phyloP scores from a whole-genome alignment of 1,139 yeast species.

The Yamadazyma mexicana region DNA sequence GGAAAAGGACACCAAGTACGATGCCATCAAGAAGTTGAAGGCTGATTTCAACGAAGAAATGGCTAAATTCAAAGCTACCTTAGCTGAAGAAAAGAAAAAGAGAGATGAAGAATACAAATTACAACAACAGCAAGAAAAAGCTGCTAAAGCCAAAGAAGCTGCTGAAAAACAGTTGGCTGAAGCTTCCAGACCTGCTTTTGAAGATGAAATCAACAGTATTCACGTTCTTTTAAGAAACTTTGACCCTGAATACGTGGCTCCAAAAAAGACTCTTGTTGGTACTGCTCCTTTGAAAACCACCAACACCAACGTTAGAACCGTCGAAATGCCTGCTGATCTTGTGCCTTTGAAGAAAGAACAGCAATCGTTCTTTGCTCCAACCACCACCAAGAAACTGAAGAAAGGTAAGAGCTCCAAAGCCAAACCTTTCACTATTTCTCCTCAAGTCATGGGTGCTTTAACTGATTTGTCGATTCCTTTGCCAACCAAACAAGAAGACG shows the following conservation, averaged over 20 bases:
- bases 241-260: conserved; percentile 77
- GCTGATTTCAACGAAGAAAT: conserved; percentile 69
- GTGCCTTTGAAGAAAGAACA: conserved; percentile 67
- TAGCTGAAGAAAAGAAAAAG: conserved; percentile 69
- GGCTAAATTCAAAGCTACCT: conserved; percentile 66
- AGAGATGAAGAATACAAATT: conserved; percentile 68
- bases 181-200: conserved; percentile 85
- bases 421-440: conserved; percentile 67
- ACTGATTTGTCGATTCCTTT: conserved; percentile 75
- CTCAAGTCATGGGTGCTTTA: conserved; percentile 76
- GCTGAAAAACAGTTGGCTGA: conserved; percentile 65
- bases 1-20: conserved; percentile 68
- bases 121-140: conserved; percentile 56
- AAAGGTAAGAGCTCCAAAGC: conserved; percentile 42
- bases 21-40: conserved; percentile 63
- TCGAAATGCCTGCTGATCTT: conserved; percentile 64
- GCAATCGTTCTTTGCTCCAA: conserved; percentile 55
- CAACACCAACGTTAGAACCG: conserved; percentile 42
- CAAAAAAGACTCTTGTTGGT: conserved; percentile 36
- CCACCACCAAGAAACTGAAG: conserved; percentile 44
- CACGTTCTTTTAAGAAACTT: conserved; percentile 70
- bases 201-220: conserved; percentile 69
- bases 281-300: conserved; percentile 27
- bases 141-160: conserved; percentile 59
- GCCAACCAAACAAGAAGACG: conserved; percentile 78